Conservation (phyloP, 2,329 filamentous ascomycete species). For the Trichoderma sp. region DNA sequence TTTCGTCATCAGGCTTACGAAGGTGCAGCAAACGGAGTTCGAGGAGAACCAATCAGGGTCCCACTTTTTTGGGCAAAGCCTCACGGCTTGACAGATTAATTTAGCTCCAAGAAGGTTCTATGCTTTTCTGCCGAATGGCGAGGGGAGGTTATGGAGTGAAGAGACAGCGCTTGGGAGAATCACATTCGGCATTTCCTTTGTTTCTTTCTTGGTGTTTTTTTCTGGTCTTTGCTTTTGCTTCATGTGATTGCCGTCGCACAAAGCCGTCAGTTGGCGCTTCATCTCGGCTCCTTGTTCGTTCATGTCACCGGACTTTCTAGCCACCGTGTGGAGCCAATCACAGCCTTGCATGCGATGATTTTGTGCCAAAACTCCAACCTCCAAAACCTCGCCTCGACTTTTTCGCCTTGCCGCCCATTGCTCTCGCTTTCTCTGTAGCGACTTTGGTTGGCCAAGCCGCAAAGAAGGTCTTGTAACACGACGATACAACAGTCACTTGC, state of each 20-base stretch:
- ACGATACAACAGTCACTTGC: not conserved
- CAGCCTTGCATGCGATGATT: slow-evolving; percentile 21
- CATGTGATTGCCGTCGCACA: not conserved
- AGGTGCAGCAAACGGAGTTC: slow-evolving; percentile 7
- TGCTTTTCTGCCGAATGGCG: too few species aligned
- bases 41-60: slow-evolving; percentile 7
- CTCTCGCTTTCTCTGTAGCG: not conserved
- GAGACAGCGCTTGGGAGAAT: too few species aligned
- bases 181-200: too few species aligned
- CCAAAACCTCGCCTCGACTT: not conserved
- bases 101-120: not conserved
- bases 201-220: not conserved
- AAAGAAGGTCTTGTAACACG: not conserved
- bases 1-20: slow-evolving; percentile 22
- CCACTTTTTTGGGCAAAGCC: slow-evolving; percentile 12
- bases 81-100: not conserved
- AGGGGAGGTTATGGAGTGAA: too few species aligned
- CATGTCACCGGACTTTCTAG: not conserved
- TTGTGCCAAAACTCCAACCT: slow-evolving; percentile 13
- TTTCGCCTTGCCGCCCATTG: not conserved
- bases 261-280: not conserved
- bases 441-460: not conserved
- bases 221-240: not conserved
- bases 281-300: not conserved
- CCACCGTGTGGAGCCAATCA: slow-evolving; percentile 18